phyloP scores from a whole-genome alignment of 106 monocot genomes.

The Dendrobium chrysotoxum region DNA sequence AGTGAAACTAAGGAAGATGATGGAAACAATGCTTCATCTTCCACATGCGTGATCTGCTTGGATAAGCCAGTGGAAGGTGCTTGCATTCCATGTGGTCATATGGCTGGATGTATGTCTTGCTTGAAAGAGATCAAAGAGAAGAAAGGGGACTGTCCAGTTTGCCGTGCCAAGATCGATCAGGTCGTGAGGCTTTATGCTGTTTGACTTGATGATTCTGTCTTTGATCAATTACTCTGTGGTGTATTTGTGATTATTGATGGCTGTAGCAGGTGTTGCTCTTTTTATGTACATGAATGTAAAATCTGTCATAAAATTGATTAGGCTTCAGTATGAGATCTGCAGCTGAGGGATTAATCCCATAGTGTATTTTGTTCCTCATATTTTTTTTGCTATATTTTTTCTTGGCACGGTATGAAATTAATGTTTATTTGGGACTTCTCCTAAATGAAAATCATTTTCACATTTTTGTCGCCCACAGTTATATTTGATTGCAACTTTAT shows the following conservation, averaged over 20 bases:
- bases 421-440: no score
- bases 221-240: background rate
- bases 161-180: conserved; percentile 72
- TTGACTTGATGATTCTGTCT: conserved; percentile 16
- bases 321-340: background rate
- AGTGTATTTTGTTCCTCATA: no score
- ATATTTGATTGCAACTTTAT: no score
- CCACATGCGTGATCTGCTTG: conserved; percentile 67
- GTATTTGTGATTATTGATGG: background rate
- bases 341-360: background rate
- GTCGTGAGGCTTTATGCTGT: conserved; percentile 69
- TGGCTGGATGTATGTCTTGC: conserved; percentile 90
- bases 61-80: conserved; percentile 77
- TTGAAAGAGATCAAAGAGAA: conserved; percentile 76
- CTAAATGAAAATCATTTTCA: no score
- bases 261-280: background rate
- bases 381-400: no score
- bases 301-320: background rate
- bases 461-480: no score
- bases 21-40: conserved; percentile 4
- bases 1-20: conserved; percentile 15
- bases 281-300: background rate
- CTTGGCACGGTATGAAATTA: no score
- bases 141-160: conserved; percentile 79
- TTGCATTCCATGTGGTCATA: conserved; percentile 90